A percentile compares a stretch with the other conserved stretches of the same genome.
phyloP scores from a whole-genome alignment of 768 basidiomycete genomes.

The Lentinula detonsa region DNA sequence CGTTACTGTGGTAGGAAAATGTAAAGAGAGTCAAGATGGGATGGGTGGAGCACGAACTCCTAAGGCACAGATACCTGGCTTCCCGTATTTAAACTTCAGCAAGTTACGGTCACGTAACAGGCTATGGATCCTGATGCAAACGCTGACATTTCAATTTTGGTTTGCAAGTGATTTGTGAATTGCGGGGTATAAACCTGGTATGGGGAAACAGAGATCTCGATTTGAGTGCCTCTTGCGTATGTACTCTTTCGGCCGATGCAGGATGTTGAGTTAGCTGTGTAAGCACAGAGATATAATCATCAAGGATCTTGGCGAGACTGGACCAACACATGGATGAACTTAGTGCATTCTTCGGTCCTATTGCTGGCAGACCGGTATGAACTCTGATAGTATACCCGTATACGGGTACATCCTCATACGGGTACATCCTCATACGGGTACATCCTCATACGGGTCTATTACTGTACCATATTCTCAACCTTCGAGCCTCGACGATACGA shows the following conservation, averaged over 20 bases:
- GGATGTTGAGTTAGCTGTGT: not conserved
- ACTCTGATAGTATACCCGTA: not conserved
- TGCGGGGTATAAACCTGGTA: not conserved
- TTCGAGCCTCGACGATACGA: not conserved
- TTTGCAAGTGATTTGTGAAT: not conserved
- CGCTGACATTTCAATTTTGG: not conserved
- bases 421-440: not conserved
- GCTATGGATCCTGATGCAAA: not conserved
- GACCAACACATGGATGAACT: not conserved
- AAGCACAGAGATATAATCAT: not conserved
- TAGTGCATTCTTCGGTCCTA: not conserved
- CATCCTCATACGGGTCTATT: not conserved
- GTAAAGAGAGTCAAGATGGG: not conserved
- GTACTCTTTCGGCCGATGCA: not conserved
- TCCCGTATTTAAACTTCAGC: conserved; percentile 2
- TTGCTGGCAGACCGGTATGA: not conserved
- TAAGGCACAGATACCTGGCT: not conserved
- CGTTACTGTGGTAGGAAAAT: not conserved
- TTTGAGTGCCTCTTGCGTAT: not conserved
- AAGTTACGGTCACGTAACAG: not conserved
- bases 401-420: not conserved
- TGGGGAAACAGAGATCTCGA: not conserved
- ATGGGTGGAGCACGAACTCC: not conserved
- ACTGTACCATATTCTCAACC: not conserved
- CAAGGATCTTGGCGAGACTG: not conserved